Percentiles rank a stretch among this genome's conserved stretches.
Evolutionary conservation across 2,329 filamentous ascomycete species (phyloP).

Genomic region (Cordyceps tenuipes): DNA sequence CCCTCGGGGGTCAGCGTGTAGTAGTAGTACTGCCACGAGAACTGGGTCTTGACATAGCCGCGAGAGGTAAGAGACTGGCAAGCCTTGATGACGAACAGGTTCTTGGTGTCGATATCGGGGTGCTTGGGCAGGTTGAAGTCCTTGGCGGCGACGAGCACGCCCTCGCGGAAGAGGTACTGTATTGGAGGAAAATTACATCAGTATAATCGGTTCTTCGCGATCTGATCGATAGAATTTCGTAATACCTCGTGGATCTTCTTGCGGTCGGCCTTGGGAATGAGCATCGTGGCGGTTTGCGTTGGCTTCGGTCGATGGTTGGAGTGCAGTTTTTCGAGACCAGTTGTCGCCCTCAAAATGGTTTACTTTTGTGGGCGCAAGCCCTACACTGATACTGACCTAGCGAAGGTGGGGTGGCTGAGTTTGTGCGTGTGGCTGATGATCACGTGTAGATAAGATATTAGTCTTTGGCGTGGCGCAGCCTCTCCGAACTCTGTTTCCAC

Average conservation of each 20-base stretch:
- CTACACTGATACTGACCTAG: constrained; percentile 29
- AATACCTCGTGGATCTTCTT: constrained; percentile 94
- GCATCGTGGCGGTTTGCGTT: constrained; percentile 60
- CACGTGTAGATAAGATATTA: constrained; percentile 26
- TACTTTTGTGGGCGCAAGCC: constrained; percentile 39
- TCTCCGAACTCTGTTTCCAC: background rate
- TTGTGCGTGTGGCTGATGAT: constrained; percentile 19
- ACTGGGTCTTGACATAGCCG: constrained; percentile 99
- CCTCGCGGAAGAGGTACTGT: constrained; percentile 92
- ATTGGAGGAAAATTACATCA: constrained; percentile 11
- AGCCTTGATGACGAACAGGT: constrained; percentile 99
- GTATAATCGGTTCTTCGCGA: constrained; percentile 9
- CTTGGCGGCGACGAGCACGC: constrained; percentile 96
- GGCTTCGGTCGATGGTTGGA: constrained; percentile 42
- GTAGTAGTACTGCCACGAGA: constrained; percentile 99
- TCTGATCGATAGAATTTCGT: constrained; percentile 10
- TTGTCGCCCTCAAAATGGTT: constrained; percentile 34
- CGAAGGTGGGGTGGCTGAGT: constrained; percentile 25
- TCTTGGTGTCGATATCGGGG: constrained; percentile 97
- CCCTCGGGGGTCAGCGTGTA: constrained; percentile 99
- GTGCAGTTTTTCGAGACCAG: constrained; percentile 30
- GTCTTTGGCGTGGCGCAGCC: background rate
- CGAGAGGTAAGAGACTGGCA: constrained; percentile 96
- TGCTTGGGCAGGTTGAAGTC: constrained; percentile 98
- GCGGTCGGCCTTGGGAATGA: constrained; percentile 99